Base-by-base conservation (phyloP, 257 asterid genomes). In the Knoxia roxburghii region DNA sequence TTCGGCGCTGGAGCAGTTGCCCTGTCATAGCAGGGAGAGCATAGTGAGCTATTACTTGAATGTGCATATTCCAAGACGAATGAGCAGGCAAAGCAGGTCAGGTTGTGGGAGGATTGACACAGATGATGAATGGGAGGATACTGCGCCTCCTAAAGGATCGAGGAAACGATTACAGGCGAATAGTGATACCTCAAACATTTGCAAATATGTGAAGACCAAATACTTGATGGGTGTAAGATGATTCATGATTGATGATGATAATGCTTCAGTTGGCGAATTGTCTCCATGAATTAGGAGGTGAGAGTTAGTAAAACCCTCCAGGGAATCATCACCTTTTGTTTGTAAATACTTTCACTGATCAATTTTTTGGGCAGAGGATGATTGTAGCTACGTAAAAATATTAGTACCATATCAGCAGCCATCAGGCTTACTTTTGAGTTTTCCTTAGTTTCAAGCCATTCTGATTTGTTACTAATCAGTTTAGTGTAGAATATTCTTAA, bases 121-220 rank as follows among this genome's bases (percentile, higher is more conserved):
- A 26, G 67, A 62, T 24, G 67, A 26, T 62, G 67, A 43, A 62
- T 43, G 39, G 6, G 67, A 62, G n/a, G 54, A 41, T n/a, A 43
- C 39, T 10, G n/a, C n/a, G 24, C 67, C 54, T 62, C 5, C 35
- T n/a, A 61, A 61, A 45, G 49, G 67, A 43, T 62, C 67, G 23
- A 37, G 55, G 0, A 63, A 63, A 5, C 30, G 68, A 32, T 49
- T 63, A 6, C 54, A 63, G 39, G 68, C 68, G 20, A 63, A 45
- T 26, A 20, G 21, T 14, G 68, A 33, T 41, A 8, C 54, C 55
- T 63, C 21, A 14, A 39, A 41, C 23, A 24, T 21, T 12, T 23
- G 35, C 26, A 61, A 40, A 61, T 40, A 39, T 61, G 35, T 14
- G 12, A 23, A 61, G 67, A 61, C 33, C 35, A 40, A 41, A 15